phyloP scores from a whole-genome alignment of 177 flowering plant species.

The Vitis hybrid region DNA sequence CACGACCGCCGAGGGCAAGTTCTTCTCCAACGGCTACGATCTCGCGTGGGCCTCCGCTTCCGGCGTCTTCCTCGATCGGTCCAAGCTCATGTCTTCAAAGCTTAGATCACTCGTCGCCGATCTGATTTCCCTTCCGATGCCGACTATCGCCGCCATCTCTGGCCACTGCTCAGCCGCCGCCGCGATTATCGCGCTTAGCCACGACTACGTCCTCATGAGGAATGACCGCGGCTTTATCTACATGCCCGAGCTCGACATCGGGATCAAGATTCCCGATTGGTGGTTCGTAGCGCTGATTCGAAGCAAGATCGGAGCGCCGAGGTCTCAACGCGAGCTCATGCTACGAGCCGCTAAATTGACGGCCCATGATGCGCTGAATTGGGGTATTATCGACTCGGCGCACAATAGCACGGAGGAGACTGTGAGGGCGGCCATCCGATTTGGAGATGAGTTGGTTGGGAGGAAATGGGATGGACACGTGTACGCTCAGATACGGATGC shows the following conservation, averaged over 20 bases:
- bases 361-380: conserved; percentile 24
- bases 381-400: conserved; percentile 33
- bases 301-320: conserved; percentile 29
- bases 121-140: too few species aligned
- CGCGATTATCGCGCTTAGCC: too few species aligned
- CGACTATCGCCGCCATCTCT: too few species aligned
- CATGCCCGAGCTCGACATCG: too few species aligned
- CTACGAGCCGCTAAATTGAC: conserved; percentile 35
- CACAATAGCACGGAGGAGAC: conserved; percentile 42
- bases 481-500: conserved; percentile 40
- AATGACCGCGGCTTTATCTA: too few species aligned
- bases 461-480: conserved; percentile 52
- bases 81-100: too few species aligned
- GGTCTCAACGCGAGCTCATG: conserved; percentile 23
- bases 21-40: conserved; percentile 70
- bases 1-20: conserved; percentile 57
- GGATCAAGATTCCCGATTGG: too few species aligned
- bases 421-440: conserved; percentile 33
- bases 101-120: too few species aligned
- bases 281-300: conserved; percentile 29
- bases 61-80: not conserved
- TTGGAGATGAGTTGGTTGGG: conserved; percentile 40
- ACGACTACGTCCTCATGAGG: too few species aligned
- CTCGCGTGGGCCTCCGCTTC: conserved; percentile 33
- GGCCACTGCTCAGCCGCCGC: too few species aligned